Base-by-base conservation (phyloP, 1,284 basidiomycete genomes). In the Rhodotorula sp. region DNA sequence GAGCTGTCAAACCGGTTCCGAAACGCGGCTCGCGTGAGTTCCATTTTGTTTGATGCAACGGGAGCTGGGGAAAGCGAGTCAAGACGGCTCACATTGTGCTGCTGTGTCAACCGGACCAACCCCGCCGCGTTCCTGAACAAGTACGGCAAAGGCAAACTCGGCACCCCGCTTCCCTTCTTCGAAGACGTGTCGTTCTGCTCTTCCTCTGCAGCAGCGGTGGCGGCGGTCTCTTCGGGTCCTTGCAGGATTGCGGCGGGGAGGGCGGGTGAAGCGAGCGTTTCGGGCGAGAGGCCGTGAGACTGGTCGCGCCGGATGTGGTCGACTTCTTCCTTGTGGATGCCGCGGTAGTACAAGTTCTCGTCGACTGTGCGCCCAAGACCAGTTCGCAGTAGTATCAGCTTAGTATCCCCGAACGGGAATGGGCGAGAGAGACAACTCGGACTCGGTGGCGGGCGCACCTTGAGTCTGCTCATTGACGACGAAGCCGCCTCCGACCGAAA, bases 281-380 rank as follows among this genome's bases (percentile, higher is more conserved):
- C 54, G 57, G 46, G n/a, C 47, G 49, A 57, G 80, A 23, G 52
- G 34, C 75, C 73, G 61, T 74, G 71, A 5, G 72, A 62, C 47
- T 77, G 91, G 75, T 91, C 87, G 39, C 93, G 83, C 47, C 95
- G 87, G 39, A 90, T 89, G 29, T 87, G 87, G 66, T 90, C 89
- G 8, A 95, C 94, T 18, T 85, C 85, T 62, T 85, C 84, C 80
- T 93, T 91, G 79, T 93, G 87, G n/a, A 95, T 91, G n/a, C 92
- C 89, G 81, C 93, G 93, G 85, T 97, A 97, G 81, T 93, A 97
- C 75, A 97, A 81, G 81, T 98, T 97, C 83, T 98, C 95, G 78
- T 93, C 90, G 77, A 91, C 89, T 91, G 80, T 5, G 81, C n/a
- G n/a, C n/a, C n/a, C n/a, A n/a, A n/a, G n/a, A n/a, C n/a, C n/a